Evolutionary conservation across 1,284 basidiomycete species (phyloP), one percentile per base, ranked within the genome.

Genomic region (Ceratobasidium sp.): DNA sequence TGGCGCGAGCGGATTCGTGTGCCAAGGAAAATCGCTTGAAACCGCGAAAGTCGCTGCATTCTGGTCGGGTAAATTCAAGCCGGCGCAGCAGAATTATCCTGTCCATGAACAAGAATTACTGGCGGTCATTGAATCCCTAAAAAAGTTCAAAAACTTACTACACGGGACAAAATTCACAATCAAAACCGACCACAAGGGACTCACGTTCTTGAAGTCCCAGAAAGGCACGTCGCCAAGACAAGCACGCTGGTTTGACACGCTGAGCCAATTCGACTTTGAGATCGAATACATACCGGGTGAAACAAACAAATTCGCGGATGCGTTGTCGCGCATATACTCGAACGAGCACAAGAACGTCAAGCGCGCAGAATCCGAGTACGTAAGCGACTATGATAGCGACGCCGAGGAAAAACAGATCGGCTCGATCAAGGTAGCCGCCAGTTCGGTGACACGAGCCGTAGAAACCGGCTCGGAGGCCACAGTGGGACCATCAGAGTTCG

Each of bases 1-100:
- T 1, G 78, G 81, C 0, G 71, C 81, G 0, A 79, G 81, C 0
- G 77, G 77, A 0, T 72, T 80, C 1, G 70, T 79, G 80, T 56
- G 77, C 79, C 0, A 79, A 76, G 69, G 71, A 72, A 1, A 1
- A 39, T 6, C 36, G 33, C 14, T 64, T 29, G 59, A 16, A 36
- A 2, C 39, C 36, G 9, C 5, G 16, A 11, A n/a, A 23, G 2
- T 49, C 59, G 0, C 47, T 4, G 77, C 77, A 0, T 80, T 80
- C 69, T 79, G 74, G 66, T 80, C 77, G 0, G 78, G 77, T 0
- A 80, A 80, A 56, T 71, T 81, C 47, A 78, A 76, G 39, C 53
- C 74, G 0, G 77, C 79, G 0, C 71, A 79, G 50, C 71, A 72
- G 13, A 76, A 76, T 36, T 77, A 77, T 47, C 70, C 75, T 0